A percentile compares a stretch with the other conserved stretches of the same genome.
Conservation (phyloP, 2,329 filamentous ascomycete species). For the Thielaviopsis punctulata region DNA sequence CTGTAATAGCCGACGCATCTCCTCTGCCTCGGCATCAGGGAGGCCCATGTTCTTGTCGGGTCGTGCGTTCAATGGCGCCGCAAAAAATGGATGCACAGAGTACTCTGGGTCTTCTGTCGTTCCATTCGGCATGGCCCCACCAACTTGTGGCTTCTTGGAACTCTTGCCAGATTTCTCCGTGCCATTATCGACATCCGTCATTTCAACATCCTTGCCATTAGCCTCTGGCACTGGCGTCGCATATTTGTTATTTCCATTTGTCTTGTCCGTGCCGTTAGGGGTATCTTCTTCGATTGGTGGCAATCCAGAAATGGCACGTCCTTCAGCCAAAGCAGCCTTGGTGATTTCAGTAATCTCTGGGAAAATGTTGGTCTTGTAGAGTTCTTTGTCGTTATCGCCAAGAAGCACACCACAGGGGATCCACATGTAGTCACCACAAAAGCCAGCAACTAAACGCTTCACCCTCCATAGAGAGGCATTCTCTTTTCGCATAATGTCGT, state of each 20-base stretch:
- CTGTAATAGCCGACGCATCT: conserved; percentile 55
- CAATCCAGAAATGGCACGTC: conserved; percentile 1
- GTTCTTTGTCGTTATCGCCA: conserved; percentile 34
- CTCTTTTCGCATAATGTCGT: conserved; percentile 57
- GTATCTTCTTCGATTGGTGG: not conserved
- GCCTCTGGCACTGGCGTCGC: not conserved
- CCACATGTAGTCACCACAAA: conserved; percentile 61
- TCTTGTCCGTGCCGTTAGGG: not conserved
- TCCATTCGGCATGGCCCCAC: not conserved
- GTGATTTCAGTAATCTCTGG: conserved; percentile 21
- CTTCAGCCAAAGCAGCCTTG: conserved; percentile 7
- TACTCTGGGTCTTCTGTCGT: conserved; percentile 15
- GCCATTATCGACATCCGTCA: not conserved
- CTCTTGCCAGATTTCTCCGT: not conserved
- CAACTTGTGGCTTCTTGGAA: not conserved
- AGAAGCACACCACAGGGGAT: conserved; percentile 42
- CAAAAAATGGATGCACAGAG: conserved; percentile 60
- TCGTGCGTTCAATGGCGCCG: conserved; percentile 41
- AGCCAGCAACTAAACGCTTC: conserved; percentile 53
- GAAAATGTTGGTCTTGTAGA: conserved; percentile 34
- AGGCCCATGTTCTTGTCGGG: conserved; percentile 57
- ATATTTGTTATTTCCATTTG: not conserved
- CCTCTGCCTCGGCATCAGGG: conserved; percentile 57
- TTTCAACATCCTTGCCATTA: not conserved
- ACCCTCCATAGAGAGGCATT: conserved; percentile 55